Evolutionary conservation across 1,284 basidiomycete species (phyloP).

Genomic region (Exobasidium rhododendri): DNA sequence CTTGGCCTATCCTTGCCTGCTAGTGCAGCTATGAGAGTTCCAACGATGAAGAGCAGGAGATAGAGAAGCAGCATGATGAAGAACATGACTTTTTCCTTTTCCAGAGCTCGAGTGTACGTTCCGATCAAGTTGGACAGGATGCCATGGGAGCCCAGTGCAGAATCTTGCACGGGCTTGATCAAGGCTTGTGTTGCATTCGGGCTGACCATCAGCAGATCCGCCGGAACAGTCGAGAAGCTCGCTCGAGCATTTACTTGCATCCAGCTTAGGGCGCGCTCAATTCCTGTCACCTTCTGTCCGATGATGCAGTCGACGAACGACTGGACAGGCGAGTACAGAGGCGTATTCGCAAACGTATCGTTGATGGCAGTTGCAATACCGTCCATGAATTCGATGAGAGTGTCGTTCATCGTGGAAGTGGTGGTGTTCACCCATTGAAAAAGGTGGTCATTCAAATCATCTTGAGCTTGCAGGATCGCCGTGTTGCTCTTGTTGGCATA

Average conservation of each 20-base stretch:
- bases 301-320: slow-evolving; percentile 66
- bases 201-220: slow-evolving; percentile 72
- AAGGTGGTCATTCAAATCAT: slow-evolving; percentile 67
- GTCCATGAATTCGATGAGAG: slow-evolving; percentile 59
- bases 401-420: slow-evolving; percentile 67
- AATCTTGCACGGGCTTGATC: slow-evolving; percentile 23
- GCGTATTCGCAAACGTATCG: slow-evolving; percentile 54
- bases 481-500: slow-evolving; percentile 75
- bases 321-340: slow-evolving; percentile 33
- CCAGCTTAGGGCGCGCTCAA: slow-evolving; percentile 86
- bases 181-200: slow-evolving; percentile 69
- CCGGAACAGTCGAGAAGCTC: slow-evolving; percentile 70
- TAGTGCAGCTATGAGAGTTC: slow-evolving; percentile 63
- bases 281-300: slow-evolving; percentile 78
- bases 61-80: slow-evolving; percentile 74
- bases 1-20: slow-evolving; percentile 8
- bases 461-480: slow-evolving; percentile 68
- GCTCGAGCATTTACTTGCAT: slow-evolving; percentile 80
- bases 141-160: slow-evolving; percentile 12
- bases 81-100: slow-evolving; percentile 79
- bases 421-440: slow-evolving; percentile 95
- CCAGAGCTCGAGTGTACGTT: slow-evolving; percentile 67
- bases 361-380: slow-evolving; percentile 51
- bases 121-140: slow-evolving; percentile 64
- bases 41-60: slow-evolving; percentile 72